Evolutionary conservation across 176 grass and related monocot genomes (phyloP).

Genomic region (Avena sativa): DNA sequence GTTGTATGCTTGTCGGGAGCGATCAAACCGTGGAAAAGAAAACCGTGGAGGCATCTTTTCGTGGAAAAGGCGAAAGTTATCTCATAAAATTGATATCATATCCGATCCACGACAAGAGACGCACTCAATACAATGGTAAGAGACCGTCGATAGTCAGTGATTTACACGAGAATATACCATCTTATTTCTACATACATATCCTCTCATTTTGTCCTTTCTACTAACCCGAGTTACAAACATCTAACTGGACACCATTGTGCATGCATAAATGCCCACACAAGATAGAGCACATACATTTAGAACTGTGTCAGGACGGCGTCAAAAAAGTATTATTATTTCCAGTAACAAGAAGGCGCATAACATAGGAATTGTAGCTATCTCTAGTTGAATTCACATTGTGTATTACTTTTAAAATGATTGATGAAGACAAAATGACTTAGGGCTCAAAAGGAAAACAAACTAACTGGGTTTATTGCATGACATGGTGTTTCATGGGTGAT

Average conservation of each 20-base stretch:
- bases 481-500: background rate
- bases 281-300: background rate
- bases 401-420: conserved; percentile 8
- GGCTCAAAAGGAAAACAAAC: background rate
- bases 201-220: background rate
- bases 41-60: background rate
- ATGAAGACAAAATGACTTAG: background rate
- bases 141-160: background rate
- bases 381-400: conserved; percentile 11
- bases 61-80: background rate
- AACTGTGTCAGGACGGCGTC: background rate
- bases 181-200: background rate
- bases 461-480: conserved; percentile 11
- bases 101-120: background rate
- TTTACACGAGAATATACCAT: background rate
- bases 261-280: background rate
- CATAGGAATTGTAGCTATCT: background rate
- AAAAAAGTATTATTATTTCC: conserved; percentile 10
- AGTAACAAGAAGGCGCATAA: background rate
- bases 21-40: background rate
- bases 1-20: background rate
- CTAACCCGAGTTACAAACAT: background rate
- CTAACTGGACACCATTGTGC: background rate
- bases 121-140: background rate
- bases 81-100: background rate